A percentile compares a stretch with the other conserved stretches of the same genome.
Evolutionary conservation across 164 flowering plant species (phyloP).

Genomic region (Cinnamomum micranthum): DNA sequence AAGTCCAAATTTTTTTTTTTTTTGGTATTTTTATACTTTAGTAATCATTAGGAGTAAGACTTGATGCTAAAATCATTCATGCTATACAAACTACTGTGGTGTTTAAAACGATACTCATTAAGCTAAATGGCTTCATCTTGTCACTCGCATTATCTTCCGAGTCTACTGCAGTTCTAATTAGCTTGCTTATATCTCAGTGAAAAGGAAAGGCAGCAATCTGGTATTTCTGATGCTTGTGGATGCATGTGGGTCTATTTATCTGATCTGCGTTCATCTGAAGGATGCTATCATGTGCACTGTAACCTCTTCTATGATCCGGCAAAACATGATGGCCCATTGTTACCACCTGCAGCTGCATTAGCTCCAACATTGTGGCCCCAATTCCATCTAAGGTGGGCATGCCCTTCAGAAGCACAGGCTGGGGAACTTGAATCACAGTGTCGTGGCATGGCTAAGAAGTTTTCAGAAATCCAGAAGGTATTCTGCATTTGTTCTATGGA

Average conservation of each 20-base stretch:
- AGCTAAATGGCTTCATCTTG: background rate
- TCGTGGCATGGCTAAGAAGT: constrained; percentile 51
- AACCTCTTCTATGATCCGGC: constrained; percentile 78
- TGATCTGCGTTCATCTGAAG: constrained; percentile 67
- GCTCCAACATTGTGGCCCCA: constrained; percentile 98
- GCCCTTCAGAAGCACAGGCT: constrained; percentile 77
- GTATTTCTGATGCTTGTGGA: constrained; percentile 67
- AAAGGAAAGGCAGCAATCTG: constrained; percentile 78
- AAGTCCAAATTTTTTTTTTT: no score
- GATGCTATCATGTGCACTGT: constrained; percentile 69
- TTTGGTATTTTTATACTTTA: no score
- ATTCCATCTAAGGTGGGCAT: constrained; percentile 96
- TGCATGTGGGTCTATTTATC: constrained; percentile 85
- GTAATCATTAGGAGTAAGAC: background rate
- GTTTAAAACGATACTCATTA: background rate
- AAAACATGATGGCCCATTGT: constrained; percentile 55
- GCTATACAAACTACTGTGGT: background rate
- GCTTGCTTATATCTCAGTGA: constrained; percentile 53
- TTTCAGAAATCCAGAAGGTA: constrained; percentile 75
- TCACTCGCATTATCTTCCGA: background rate
- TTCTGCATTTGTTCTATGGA: background rate
- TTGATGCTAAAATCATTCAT: background rate
- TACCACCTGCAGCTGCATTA: constrained; percentile 96
- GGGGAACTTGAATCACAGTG: constrained; percentile 75
- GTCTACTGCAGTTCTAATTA: background rate